These are phyloP conservation scores for Macrocybe gigantea DNA, from an alignment of 768 basidiomycete species.

Conservation along the genomic window DNA sequence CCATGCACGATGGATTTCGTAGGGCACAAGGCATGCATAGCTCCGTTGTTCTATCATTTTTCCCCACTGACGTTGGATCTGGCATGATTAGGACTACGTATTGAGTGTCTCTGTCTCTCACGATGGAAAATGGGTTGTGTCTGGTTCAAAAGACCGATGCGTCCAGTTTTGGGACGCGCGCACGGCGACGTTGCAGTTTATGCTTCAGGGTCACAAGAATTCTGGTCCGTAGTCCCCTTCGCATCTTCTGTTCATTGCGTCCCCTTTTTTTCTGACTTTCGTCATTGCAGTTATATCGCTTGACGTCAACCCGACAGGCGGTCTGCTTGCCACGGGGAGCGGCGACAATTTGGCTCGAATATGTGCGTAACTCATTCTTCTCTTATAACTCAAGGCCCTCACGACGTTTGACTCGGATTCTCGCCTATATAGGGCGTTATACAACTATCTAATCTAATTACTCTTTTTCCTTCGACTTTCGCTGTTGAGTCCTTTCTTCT, in stretches of 20 bases:
- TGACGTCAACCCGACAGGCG: constrained; percentile 40
- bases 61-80: not conserved
- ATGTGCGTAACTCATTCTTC: constrained; percentile 28
- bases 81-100: constrained; percentile 44
- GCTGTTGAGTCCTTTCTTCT: too few relatives aligned
- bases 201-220: constrained; percentile 76
- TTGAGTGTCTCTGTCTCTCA: constrained; percentile 71
- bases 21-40: constrained; percentile 78
- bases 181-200: constrained; percentile 75
- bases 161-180: constrained; percentile 92
- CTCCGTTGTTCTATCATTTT: constrained; percentile 28
- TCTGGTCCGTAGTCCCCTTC: constrained; percentile 33
- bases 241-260: not conserved
- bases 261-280: not conserved
- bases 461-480: too few relatives aligned
- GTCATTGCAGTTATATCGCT: constrained; percentile 38
- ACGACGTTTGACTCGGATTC: too few relatives aligned
- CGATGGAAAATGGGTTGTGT: constrained; percentile 92
- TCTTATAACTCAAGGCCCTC: too few relatives aligned
- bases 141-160: constrained; percentile 90
- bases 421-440: too few relatives aligned
- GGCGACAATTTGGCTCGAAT: constrained; percentile 52
- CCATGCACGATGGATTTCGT: constrained; percentile 78
- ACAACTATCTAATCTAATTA: too few relatives aligned
- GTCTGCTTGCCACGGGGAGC: constrained; percentile 45